Evolutionary conservation across 257 asterid species (phyloP).

Genomic region (Anisodus tanguticus): DNA sequence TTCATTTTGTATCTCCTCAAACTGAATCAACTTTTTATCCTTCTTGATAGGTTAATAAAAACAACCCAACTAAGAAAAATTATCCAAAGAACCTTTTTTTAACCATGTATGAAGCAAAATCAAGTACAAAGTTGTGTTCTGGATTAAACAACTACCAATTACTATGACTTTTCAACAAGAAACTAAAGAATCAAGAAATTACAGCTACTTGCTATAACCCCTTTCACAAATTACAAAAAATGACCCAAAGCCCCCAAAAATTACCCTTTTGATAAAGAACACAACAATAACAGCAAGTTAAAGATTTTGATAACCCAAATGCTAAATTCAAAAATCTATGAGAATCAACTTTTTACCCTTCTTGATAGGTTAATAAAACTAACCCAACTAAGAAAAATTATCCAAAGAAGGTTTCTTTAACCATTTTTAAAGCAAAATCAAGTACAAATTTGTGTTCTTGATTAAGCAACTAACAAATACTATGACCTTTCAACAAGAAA

Average conservation of each 20-base stretch:
- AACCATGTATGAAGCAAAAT: not conserved
- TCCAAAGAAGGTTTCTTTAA: not conserved
- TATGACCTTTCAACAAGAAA: not conserved
- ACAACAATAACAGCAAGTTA: not conserved
- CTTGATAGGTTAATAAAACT: not conserved
- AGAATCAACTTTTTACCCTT: not conserved
- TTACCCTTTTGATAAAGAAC: not conserved
- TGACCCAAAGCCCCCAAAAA: not conserved
- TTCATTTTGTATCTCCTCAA: constrained; percentile 41
- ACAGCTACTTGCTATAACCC: not conserved
- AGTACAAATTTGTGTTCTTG: not conserved
- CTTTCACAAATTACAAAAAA: not conserved
- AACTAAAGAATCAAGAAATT: not conserved
- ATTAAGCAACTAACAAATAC: not conserved
- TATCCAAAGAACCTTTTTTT: constrained; percentile 3
- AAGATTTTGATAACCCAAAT: no score
- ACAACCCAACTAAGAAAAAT: not conserved
- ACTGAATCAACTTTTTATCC: constrained; percentile 15
- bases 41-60: not conserved
- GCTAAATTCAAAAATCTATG: no score
- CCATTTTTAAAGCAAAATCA: constrained; percentile 2
- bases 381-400: not conserved
- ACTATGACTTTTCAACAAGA: not conserved
- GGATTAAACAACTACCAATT: not conserved
- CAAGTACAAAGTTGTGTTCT: not conserved